Percentiles rank a stretch among this genome's conserved stretches.
Evolutionary conservation across 495 filamentous ascomycete species (phyloP).

Genomic region (Penicillium malachiteum): DNA sequence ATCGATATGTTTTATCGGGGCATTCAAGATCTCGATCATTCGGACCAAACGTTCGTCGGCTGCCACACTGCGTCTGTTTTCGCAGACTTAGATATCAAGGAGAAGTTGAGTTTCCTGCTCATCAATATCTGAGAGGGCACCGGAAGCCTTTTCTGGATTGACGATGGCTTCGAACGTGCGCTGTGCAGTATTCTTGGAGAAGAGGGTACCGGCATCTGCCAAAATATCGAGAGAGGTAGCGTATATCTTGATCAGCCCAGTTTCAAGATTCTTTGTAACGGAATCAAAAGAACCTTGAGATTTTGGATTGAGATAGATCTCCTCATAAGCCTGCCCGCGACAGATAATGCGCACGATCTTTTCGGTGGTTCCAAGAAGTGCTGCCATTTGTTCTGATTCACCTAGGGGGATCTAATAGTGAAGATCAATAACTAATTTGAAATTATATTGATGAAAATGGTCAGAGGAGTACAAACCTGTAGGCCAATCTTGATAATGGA

Average conservation of each 20-base stretch:
- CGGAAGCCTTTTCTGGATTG: slow-evolving; percentile 8
- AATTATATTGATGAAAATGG: no score
- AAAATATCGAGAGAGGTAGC: slow-evolving; percentile 10
- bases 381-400: slow-evolving; percentile 19
- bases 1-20: no score
- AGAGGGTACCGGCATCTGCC: slow-evolving; percentile 6
- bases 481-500: no score
- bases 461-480: no score
- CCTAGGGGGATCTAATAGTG: slow-evolving; percentile 13
- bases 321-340: slow-evolving; percentile 19
- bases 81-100: no score
- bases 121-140: not conserved
- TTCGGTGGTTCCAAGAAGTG: slow-evolving; percentile 18
- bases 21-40: no score
- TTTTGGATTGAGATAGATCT: slow-evolving; percentile 7
- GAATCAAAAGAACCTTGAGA: not conserved
- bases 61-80: no score
- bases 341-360: slow-evolving; percentile 16
- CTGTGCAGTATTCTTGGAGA: slow-evolving; percentile 1
- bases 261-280: slow-evolving; percentile 6
- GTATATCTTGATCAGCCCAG: slow-evolving; percentile 7
- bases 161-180: slow-evolving; percentile 15
- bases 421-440: no score
- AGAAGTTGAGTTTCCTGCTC: slow-evolving; percentile 5
- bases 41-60: no score